Conservation (phyloP, 2,329 filamentous ascomycete genomes). For the Aspergillus eucalypticola region DNA sequence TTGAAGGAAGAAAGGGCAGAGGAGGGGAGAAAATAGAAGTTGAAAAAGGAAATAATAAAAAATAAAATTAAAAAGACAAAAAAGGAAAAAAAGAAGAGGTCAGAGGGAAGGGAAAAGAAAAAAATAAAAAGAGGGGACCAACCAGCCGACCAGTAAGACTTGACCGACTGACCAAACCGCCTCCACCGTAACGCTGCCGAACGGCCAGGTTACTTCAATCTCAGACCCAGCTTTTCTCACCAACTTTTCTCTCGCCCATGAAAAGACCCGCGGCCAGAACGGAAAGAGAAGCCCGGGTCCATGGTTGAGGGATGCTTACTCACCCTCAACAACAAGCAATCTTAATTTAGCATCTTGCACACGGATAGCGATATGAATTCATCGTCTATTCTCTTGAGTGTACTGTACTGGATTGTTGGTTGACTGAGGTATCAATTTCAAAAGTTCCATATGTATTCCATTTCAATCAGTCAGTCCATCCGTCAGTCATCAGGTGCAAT, state of each 20-base stretch:
- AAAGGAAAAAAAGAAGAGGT: background rate
- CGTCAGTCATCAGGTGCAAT: background rate
- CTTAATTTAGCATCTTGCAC: slow-evolving; percentile 1
- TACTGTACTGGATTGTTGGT: too few species aligned
- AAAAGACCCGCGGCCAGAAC: slow-evolving; percentile 5
- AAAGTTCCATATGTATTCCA: background rate
- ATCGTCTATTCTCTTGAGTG: too few species aligned
- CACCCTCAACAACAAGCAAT: background rate
- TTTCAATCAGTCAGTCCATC: background rate
- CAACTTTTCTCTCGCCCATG: too few species aligned
- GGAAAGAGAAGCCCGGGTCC: slow-evolving; percentile 6
- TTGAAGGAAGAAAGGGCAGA: too few species aligned
- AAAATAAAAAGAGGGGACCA: background rate
- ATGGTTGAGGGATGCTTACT: slow-evolving; percentile 1
- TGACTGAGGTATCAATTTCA: too few species aligned
- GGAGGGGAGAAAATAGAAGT: background rate
- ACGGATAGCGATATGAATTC: background rate
- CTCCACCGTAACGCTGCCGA: slow-evolving; percentile 1
- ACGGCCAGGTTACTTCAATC: background rate
- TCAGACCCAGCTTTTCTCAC: background rate
- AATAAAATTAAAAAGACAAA: background rate
- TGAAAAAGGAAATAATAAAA: background rate
- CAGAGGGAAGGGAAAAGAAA: background rate
- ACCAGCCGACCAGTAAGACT: background rate
- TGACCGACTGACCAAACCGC: slow-evolving; percentile 1